Conservation (phyloP, 257 asterid genomes). For the Datura wrightii region DNA sequence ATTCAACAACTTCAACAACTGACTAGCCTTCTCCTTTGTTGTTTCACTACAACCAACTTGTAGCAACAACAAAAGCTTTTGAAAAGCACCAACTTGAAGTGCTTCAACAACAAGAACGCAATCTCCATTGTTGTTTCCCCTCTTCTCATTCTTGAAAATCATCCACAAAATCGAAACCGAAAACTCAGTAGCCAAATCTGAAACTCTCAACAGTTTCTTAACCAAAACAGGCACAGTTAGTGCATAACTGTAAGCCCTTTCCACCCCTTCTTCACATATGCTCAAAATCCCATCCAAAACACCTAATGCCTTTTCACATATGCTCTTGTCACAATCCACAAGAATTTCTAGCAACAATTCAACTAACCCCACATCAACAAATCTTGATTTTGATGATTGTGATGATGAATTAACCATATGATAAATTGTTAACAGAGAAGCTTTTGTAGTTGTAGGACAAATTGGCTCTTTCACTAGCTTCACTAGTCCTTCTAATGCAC, state of each 20-base stretch:
- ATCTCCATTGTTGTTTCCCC: background rate
- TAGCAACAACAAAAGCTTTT: slow-evolving; percentile 54
- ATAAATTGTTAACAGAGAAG: slow-evolving; percentile 47
- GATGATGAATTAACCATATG: slow-evolving; percentile 39
- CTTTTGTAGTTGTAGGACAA: slow-evolving; percentile 57
- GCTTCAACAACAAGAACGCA: slow-evolving; percentile 45
- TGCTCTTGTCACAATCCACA: slow-evolving; percentile 55
- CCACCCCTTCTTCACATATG: slow-evolving; percentile 42
- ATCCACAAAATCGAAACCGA: slow-evolving; percentile 56
- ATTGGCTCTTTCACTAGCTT: slow-evolving; percentile 54
- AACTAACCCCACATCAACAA: slow-evolving; percentile 48
- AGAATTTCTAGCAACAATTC: slow-evolving; percentile 44
- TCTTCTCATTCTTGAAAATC: slow-evolving; percentile 35
- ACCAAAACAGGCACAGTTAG: slow-evolving; percentile 53
- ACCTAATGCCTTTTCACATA: slow-evolving; percentile 60
- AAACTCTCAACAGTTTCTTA: slow-evolving; percentile 60
- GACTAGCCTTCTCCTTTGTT: slow-evolving; percentile 57
- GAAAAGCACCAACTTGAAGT: slow-evolving; percentile 57
- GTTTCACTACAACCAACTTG: slow-evolving; percentile 56
- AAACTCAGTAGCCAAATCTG: slow-evolving; percentile 57
- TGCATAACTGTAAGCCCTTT: slow-evolving; percentile 45
- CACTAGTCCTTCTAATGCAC: slow-evolving; percentile 47
- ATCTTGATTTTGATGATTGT: background rate
- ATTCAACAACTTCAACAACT: slow-evolving; percentile 55
- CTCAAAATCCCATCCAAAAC: slow-evolving; percentile 57